Conservation (phyloP, 441 rosid species). For the Bruguiera hainesii region DNA sequence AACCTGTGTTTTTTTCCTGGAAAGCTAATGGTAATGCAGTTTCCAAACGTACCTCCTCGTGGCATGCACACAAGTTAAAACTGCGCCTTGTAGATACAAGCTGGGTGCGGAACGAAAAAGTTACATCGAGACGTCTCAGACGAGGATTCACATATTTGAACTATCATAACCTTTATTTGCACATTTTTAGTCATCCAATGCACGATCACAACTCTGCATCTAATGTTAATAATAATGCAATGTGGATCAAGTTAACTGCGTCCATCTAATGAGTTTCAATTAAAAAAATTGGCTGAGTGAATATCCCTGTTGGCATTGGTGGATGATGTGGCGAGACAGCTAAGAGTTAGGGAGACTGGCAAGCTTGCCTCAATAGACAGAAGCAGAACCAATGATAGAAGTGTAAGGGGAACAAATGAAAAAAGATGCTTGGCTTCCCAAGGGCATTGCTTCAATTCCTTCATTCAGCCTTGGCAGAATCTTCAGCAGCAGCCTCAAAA, state of each 20-base stretch:
- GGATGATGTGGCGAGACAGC: slow-evolving; percentile 33
- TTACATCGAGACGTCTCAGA: too few species aligned
- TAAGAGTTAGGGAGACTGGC: slow-evolving; percentile 25
- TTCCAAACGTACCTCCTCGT: slow-evolving; percentile 12
- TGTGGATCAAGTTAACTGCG: too few species aligned
- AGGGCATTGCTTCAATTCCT: slow-evolving; percentile 49
- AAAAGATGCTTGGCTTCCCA: slow-evolving; percentile 76
- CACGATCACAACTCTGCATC: too few species aligned
- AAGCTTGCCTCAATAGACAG: slow-evolving; percentile 30
- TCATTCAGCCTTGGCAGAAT: slow-evolving; percentile 70
- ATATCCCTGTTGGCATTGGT: slow-evolving; percentile 33
- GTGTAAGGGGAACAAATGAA: slow-evolving; percentile 39
- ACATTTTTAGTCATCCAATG: too few species aligned
- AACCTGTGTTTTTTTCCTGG: slow-evolving; percentile 11
- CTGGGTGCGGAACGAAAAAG: not conserved
- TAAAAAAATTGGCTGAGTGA: slow-evolving; percentile 11
- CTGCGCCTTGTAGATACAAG: not conserved
- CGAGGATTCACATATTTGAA: too few species aligned
- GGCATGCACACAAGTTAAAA: slow-evolving; percentile 14
- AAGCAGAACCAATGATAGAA: slow-evolving; percentile 40
- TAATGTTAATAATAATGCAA: too few species aligned
- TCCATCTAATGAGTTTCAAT: too few species aligned
- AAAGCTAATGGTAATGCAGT: slow-evolving; percentile 13
- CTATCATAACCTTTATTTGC: too few species aligned
- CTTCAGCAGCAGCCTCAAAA: slow-evolving; percentile 66